Percentiles rank a stretch among this genome's conserved stretches.
These are phyloP conservation scores for Trypanosoma boissoni DNA, from an alignment of 208 protist genomes.

Conservation along the genomic window DNA sequence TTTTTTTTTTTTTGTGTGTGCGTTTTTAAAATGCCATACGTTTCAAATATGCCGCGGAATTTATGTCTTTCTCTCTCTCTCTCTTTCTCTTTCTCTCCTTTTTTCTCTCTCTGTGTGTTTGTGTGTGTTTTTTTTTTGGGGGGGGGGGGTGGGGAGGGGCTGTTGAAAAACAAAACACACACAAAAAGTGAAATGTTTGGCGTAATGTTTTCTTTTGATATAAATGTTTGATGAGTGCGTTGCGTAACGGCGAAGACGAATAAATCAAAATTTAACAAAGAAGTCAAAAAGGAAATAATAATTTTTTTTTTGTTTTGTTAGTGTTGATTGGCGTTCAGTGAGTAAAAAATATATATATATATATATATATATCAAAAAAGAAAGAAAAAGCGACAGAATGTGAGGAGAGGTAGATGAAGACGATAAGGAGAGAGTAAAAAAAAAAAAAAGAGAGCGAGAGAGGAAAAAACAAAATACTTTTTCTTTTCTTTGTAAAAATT, in stretches of 20 bases:
- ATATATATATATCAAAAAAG: constrained; percentile 1
- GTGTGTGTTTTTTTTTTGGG: not conserved
- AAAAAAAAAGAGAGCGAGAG: not conserved
- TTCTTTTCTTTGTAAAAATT: not conserved
- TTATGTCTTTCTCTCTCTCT: not conserved
- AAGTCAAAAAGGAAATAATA: not conserved
- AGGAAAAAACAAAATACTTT: not conserved
- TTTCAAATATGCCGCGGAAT: not conserved
- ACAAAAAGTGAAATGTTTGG: not conserved
- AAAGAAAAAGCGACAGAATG: constrained; percentile 6
- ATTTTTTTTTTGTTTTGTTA: not conserved
- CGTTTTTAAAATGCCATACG: not conserved
- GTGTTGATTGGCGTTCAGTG: too few species aligned
- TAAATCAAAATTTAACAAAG: not conserved
- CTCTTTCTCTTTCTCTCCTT: not conserved
- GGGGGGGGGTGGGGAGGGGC: not conserved
- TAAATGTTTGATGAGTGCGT: not conserved
- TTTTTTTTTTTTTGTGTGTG: constrained; percentile 1
- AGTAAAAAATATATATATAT: not conserved
- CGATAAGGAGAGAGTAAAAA: not conserved
- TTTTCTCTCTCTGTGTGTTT: not conserved
- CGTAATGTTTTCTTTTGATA: too few species aligned
- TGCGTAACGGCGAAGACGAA: not conserved
- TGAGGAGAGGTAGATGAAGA: not conserved
- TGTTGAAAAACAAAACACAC: not conserved